phyloP scores from a whole-genome alignment of 176 grass and related monocot genomes.

The Carex scoparia region DNA sequence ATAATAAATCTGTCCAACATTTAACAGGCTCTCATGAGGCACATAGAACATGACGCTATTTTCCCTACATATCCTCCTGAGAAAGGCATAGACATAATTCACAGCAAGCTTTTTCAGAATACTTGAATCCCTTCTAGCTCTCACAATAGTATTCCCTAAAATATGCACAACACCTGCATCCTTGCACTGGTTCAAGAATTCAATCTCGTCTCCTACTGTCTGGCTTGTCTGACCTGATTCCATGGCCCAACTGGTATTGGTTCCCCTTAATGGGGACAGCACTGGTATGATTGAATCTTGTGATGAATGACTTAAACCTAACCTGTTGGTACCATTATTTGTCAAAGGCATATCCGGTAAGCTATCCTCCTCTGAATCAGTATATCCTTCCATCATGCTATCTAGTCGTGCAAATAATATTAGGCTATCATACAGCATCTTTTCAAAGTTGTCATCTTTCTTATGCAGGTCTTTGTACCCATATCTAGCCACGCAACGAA shows the following conservation, averaged over 20 bases:
- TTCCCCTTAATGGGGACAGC: slow-evolving; percentile 26
- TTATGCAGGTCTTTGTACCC: slow-evolving; percentile 96
- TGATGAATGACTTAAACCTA: slow-evolving; percentile 53
- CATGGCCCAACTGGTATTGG: background rate
- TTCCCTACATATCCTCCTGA: slow-evolving; percentile 86
- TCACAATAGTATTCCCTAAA: slow-evolving; percentile 88
- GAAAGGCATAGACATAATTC: slow-evolving; percentile 84
- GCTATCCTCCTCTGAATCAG: slow-evolving; percentile 66
- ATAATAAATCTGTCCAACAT: slow-evolving; percentile 89
- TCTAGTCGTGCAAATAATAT: slow-evolving; percentile 57
- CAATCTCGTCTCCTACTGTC: slow-evolving; percentile 56
- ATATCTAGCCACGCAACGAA: slow-evolving; percentile 76
- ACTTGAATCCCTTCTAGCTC: slow-evolving; percentile 57
- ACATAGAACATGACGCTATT: slow-evolving; percentile 93
- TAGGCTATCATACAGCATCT: slow-evolving; percentile 70
- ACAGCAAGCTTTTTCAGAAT: slow-evolving; percentile 71
- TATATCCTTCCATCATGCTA: slow-evolving; percentile 92
- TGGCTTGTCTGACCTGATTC: slow-evolving; percentile 37
- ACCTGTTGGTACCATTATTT: slow-evolving; percentile 26
- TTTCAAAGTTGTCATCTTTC: slow-evolving; percentile 88
- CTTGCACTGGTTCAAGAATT: slow-evolving; percentile 81
- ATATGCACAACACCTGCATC: slow-evolving; percentile 95
- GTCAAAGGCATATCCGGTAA: slow-evolving; percentile 24
- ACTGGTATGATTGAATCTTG: slow-evolving; percentile 58
- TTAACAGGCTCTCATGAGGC: slow-evolving; percentile 85